Evolutionary conservation across 164 flowering plant genomes (phyloP).

Genomic region (Platanus orientalis): DNA sequence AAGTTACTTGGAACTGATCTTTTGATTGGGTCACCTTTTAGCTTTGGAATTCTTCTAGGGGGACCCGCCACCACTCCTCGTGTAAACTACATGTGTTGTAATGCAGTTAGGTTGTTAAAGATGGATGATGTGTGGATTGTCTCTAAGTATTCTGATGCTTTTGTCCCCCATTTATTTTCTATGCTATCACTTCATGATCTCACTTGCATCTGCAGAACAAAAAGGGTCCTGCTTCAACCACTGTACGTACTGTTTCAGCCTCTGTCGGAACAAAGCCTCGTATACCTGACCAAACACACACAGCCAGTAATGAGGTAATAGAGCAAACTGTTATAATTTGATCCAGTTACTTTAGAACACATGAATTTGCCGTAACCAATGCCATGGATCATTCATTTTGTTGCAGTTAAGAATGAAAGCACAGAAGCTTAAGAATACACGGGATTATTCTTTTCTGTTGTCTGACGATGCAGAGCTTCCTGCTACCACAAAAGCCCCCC

Average conservation of each 20-base stretch:
- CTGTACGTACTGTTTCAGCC: slow-evolving; percentile 23
- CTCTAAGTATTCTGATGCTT: neutral
- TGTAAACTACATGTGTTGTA: no score
- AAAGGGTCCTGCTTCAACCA: slow-evolving; percentile 31
- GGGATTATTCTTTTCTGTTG: slow-evolving; percentile 88
- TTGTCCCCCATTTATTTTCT: neutral
- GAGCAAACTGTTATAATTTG: neutral
- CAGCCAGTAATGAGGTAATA: slow-evolving; percentile 49
- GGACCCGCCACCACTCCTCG: no score
- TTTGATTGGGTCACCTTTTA: no score
- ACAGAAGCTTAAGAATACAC: slow-evolving; percentile 56
- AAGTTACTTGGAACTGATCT: no score
- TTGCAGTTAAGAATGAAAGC: slow-evolving; percentile 52
- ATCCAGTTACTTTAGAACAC: neutral
- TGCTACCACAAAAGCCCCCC: slow-evolving; percentile 43
- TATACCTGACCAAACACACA: slow-evolving; percentile 22
- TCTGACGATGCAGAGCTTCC: slow-evolving; percentile 83
- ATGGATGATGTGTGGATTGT: no score
- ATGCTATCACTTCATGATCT: neutral
- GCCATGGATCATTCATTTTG: neutral
- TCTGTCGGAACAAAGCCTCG: slow-evolving; percentile 23
- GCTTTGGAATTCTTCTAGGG: no score
- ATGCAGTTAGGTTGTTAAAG: neutral
- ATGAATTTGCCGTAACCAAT: neutral
- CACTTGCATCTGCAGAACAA: slow-evolving; percentile 30